These are phyloP conservation scores for Rutstroemia sydowiana DNA, from an alignment of 2,329 filamentous ascomycete genomes.

Conservation along the genomic window DNA sequence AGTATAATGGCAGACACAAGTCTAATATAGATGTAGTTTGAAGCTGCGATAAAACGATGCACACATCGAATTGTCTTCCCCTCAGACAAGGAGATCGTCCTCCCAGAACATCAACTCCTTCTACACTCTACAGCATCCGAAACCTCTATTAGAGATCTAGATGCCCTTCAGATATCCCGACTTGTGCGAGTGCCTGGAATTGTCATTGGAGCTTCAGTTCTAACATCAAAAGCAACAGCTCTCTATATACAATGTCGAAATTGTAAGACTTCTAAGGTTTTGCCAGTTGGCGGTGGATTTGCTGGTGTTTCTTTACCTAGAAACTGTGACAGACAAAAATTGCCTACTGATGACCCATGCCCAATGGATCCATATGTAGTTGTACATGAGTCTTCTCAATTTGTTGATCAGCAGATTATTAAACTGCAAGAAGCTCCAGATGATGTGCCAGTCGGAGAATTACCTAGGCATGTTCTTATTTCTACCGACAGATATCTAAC, in stretches of 20 bases:
- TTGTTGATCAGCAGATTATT: slow-evolving; percentile 96
- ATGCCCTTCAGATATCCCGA: slow-evolving; percentile 84
- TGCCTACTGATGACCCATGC: slow-evolving; percentile 69
- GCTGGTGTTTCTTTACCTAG: slow-evolving; percentile 78
- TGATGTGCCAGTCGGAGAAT: slow-evolving; percentile 91
- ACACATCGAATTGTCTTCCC: slow-evolving; percentile 92
- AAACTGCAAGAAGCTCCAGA: slow-evolving; percentile 97
- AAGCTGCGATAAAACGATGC: slow-evolving; percentile 80
- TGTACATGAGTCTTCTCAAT: slow-evolving; percentile 84
- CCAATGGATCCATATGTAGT: slow-evolving; percentile 95
- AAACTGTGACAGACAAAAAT: slow-evolving; percentile 59
- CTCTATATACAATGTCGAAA: slow-evolving; percentile 83
- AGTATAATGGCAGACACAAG: too few relatives aligned
- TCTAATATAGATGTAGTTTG: slow-evolving; percentile 57
- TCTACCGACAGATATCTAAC: slow-evolving; percentile 95
- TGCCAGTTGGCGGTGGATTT: slow-evolving; percentile 79
- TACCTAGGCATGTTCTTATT: slow-evolving; percentile 89
- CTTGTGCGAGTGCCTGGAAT: slow-evolving; percentile 97
- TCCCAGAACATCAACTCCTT: slow-evolving; percentile 90
- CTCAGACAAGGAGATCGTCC: slow-evolving; percentile 52
- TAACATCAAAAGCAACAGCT: slow-evolving; percentile 89
- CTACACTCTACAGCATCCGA: slow-evolving; percentile 87
- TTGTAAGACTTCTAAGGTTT: slow-evolving; percentile 64
- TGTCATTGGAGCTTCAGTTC: slow-evolving; percentile 91
- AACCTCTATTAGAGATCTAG: slow-evolving; percentile 88